phyloP scores from a whole-genome alignment of 805 yeast genomes.

The Maudiozyma serrabonitensis region DNA sequence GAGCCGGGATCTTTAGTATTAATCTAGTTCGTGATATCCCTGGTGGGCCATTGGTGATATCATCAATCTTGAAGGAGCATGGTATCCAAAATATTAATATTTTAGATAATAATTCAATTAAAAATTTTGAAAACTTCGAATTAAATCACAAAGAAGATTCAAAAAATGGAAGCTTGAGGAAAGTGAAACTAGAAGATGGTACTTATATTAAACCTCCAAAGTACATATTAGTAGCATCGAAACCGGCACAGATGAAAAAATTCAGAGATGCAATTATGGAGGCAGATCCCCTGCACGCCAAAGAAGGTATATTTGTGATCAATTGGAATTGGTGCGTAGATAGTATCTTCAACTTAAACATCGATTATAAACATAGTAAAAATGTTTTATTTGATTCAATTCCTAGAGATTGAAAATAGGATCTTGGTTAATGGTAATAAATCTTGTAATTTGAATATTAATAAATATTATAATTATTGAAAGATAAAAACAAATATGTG shows the following conservation, averaged over 20 bases:
- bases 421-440: not conserved
- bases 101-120: constrained; percentile 9
- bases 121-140: constrained; percentile 6
- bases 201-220: constrained; percentile 5
- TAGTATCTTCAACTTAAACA: constrained; percentile 20
- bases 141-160: not conserved
- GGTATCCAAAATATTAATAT: constrained; percentile 19
- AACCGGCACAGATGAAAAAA: constrained; percentile 21
- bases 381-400: not conserved
- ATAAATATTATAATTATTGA: not conserved
- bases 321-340: constrained; percentile 31
- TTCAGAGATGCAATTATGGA: constrained; percentile 11
- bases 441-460: too few species aligned
- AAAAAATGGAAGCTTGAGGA: not conserved
- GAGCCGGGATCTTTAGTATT: constrained; percentile 15
- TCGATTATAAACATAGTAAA: constrained; percentile 3
- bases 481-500: not conserved
- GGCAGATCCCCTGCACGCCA: not conserved
- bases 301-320: constrained; percentile 14
- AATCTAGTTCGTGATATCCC: constrained; percentile 23
- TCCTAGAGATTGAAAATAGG: not conserved
- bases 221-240: constrained; percentile 43
- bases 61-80: constrained; percentile 21
- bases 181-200: not conserved
- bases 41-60: constrained; percentile 22